A percentile compares a stretch with the other conserved stretches of the same genome.
Evolutionary conservation across 2,329 filamentous ascomycete genomes (phyloP).

Genomic region (Thermoascus crustaceus): DNA sequence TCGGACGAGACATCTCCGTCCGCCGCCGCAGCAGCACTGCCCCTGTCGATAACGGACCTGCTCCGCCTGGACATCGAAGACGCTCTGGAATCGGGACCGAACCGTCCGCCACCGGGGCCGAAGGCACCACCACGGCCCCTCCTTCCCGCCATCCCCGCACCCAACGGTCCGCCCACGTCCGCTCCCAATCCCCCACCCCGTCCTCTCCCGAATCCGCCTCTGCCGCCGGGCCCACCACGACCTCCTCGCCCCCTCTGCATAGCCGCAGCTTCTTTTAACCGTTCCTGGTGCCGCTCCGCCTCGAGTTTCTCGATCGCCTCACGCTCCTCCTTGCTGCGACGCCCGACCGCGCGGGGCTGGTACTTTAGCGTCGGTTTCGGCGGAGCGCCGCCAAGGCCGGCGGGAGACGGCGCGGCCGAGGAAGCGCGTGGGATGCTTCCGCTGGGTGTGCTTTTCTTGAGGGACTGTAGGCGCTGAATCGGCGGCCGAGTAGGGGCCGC

Average conservation of each 20-base stretch:
- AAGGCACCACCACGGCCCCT: conserved; percentile 15
- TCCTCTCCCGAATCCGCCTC: conserved; percentile 22
- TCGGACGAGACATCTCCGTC: conserved; percentile 36
- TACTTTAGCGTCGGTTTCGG: conserved; percentile 35
- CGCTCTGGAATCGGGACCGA: conserved; percentile 17
- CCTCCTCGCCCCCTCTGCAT: conserved; percentile 27
- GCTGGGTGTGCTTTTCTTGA: conserved; percentile 31
- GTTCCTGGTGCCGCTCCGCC: conserved; percentile 31
- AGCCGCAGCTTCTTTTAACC: conserved; percentile 33
- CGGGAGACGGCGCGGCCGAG: conserved; percentile 10
- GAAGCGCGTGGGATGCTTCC: conserved; percentile 28
- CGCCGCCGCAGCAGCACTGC: conserved; percentile 12
- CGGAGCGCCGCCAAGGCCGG: conserved; percentile 19
- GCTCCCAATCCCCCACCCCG: conserved; percentile 20
- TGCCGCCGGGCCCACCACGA: conserved; percentile 18
- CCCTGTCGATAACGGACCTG: conserved; percentile 21
- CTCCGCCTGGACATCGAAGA: conserved; percentile 21
- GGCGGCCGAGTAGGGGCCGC: conserved; percentile 20
- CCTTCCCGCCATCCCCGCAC: conserved; percentile 19
- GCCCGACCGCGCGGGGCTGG: conserved; percentile 33
- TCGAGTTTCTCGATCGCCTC: conserved; percentile 36
- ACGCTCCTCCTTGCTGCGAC: conserved; percentile 39
- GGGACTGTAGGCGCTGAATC: conserved; percentile 36
- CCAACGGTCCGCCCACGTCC: conserved; percentile 21
- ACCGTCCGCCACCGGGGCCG: conserved; percentile 14